A percentile compares a stretch with the other conserved stretches of the same genome.
These are phyloP conservation scores for Penicillium sp. DNA, from an alignment of 2,329 filamentous ascomycete species.

Conservation along the genomic window DNA sequence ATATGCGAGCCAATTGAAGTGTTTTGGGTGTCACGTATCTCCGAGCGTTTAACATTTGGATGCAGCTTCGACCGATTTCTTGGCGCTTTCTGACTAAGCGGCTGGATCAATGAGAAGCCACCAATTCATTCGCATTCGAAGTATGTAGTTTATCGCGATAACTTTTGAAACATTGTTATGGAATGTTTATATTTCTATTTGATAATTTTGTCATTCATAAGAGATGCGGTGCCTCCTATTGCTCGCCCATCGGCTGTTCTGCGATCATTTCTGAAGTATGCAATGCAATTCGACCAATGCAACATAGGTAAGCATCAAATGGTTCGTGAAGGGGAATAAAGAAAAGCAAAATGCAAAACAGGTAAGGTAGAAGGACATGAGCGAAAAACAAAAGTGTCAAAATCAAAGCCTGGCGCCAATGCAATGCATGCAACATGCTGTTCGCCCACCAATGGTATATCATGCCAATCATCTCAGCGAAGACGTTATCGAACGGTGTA, in stretches of 20 bases:
- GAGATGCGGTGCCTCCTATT: background rate
- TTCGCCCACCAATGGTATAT: slow-evolving; percentile 28
- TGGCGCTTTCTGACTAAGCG: slow-evolving; percentile 28
- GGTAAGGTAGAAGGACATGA: background rate
- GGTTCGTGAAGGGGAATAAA: background rate
- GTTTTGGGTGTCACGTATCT: slow-evolving; percentile 4
- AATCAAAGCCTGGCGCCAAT: slow-evolving; percentile 21
- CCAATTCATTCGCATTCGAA: slow-evolving; percentile 5
- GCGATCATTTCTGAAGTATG: background rate
- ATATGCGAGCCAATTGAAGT: slow-evolving; percentile 26
- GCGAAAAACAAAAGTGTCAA: background rate
- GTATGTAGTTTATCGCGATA: too few relatives aligned
- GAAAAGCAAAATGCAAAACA: background rate
- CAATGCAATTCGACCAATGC: background rate
- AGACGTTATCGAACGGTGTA: slow-evolving; percentile 14
- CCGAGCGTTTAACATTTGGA: slow-evolving; percentile 13
- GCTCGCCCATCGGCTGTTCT: background rate
- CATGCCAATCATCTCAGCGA: slow-evolving; percentile 27
- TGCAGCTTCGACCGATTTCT: slow-evolving; percentile 16
- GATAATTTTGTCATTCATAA: background rate
- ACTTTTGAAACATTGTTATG: background rate
- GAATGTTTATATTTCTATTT: background rate
- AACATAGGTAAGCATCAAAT: background rate
- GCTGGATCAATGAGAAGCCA: slow-evolving; percentile 5
- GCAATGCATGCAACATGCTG: slow-evolving; percentile 22